A percentile compares a stretch with the other conserved stretches of the same genome.
Conservation (phyloP, 768 basidiomycete genomes). For the Terana coerulea region DNA sequence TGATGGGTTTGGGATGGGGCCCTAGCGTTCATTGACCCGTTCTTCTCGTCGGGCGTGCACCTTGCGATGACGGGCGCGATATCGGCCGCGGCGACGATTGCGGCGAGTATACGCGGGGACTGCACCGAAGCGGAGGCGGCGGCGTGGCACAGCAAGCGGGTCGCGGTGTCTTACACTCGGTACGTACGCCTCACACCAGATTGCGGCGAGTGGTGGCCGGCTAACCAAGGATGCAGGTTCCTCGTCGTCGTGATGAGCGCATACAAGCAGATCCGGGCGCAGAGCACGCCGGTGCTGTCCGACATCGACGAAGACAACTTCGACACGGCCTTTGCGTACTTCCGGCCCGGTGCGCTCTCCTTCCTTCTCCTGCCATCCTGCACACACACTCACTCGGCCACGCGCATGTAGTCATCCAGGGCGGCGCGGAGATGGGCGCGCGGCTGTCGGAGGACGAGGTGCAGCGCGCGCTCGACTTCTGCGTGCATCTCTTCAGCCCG, state of each 20-base stretch:
- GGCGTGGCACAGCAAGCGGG: slow-evolving; percentile 39
- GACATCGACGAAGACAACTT: slow-evolving; percentile 70
- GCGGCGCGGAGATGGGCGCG: slow-evolving; percentile 71
- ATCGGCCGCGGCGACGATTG: slow-evolving; percentile 43
- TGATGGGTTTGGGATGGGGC: not conserved
- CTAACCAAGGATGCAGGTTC: slow-evolving; percentile 37
- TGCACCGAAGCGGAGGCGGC: slow-evolving; percentile 39
- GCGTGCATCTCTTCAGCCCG: slow-evolving; percentile 67
- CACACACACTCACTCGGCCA: not conserved
- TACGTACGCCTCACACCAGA: slow-evolving; percentile 15
- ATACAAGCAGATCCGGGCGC: slow-evolving; percentile 68
- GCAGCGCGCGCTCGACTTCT: slow-evolving; percentile 74
- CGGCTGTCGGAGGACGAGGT: slow-evolving; percentile 70
- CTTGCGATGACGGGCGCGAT: slow-evolving; percentile 48
- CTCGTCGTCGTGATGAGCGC: slow-evolving; percentile 70
- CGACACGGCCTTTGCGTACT: slow-evolving; percentile 60
- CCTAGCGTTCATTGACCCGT: slow-evolving; percentile 59
- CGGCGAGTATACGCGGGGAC: slow-evolving; percentile 45
- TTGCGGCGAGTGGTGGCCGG: not conserved
- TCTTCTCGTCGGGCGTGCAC: slow-evolving; percentile 58
- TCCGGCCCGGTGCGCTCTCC: slow-evolving; percentile 49
- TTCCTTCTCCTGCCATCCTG: not conserved
- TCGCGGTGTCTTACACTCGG: slow-evolving; percentile 48
- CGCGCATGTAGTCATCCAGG: slow-evolving; percentile 64
- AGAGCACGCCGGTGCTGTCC: slow-evolving; percentile 49